phyloP scores from a whole-genome alignment of 108 stramenopile genomes.

The Nitzschia sp. region DNA sequence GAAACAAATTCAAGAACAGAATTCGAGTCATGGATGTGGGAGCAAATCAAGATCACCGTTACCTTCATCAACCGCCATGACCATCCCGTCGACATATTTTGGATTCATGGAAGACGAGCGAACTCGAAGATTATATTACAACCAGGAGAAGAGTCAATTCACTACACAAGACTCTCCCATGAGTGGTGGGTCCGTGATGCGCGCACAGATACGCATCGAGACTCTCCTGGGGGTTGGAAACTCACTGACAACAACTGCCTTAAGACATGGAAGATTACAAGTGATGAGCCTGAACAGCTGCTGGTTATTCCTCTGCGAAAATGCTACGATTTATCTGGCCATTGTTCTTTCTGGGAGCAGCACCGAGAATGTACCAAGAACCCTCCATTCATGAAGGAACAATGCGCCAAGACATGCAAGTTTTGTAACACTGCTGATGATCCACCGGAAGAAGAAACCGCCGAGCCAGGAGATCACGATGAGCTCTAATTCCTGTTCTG shows the following conservation, averaged over 20 bases:
- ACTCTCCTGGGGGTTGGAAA: conserved; percentile 50
- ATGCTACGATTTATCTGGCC: conserved; percentile 57
- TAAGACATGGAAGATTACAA: conserved; percentile 42
- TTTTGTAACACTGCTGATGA: conserved; percentile 1
- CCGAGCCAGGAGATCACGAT: not conserved
- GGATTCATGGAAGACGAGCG: conserved; percentile 47
- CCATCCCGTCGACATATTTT: conserved; percentile 61
- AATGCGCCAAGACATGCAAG: conserved; percentile 41
- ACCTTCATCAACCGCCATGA: conserved; percentile 55
- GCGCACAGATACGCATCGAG: conserved; percentile 42
- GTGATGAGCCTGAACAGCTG: conserved; percentile 19
- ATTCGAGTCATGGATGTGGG: conserved; percentile 62
- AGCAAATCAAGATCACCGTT: conserved; percentile 41
- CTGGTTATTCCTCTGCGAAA: conserved; percentile 35
- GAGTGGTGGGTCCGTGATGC: conserved; percentile 63
- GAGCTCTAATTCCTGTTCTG: conserved; percentile 3
- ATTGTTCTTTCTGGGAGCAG: conserved; percentile 54
- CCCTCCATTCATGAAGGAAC: conserved; percentile 52
- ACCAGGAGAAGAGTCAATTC: conserved; percentile 20
- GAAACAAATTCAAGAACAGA: conserved; percentile 26
- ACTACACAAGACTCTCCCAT: conserved; percentile 44
- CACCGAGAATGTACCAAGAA: conserved; percentile 48
- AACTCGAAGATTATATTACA: conserved; percentile 26
- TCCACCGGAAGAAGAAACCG: not conserved
- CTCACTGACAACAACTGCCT: conserved; percentile 31